Evolutionary conservation across 2,329 filamentous ascomycete genomes (phyloP).

Genomic region (Nothophaeocryptopus gaeumannii): DNA sequence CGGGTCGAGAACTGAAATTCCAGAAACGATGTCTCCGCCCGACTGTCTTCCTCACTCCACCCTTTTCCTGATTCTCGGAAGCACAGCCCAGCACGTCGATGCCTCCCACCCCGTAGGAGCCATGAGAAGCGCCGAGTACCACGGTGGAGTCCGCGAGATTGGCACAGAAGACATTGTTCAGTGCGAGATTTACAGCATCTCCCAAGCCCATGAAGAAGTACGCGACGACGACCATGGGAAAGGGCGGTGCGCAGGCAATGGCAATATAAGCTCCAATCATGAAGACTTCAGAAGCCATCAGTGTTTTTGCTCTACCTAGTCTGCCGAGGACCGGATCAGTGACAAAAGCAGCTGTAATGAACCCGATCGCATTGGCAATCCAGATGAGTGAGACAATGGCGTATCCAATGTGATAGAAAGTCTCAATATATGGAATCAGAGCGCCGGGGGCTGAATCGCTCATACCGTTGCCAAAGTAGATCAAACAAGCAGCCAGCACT

Average conservation of each 20-base stretch:
- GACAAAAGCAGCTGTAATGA: slow-evolving; percentile 68
- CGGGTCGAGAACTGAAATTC: too few relatives aligned
- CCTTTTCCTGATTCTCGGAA: slow-evolving; percentile 57
- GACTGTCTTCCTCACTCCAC: too few relatives aligned
- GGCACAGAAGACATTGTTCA: slow-evolving; percentile 57
- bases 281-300: slow-evolving; percentile 58
- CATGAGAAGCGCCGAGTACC: slow-evolving; percentile 62
- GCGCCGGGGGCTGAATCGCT: slow-evolving; percentile 70
- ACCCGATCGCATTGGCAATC: slow-evolving; percentile 51
- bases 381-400: slow-evolving; percentile 79
- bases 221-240: slow-evolving; percentile 60
- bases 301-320: slow-evolving; percentile 63
- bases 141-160: slow-evolving; percentile 53
- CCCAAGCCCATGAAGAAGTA: slow-evolving; percentile 61
- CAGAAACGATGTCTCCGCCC: too few relatives aligned
- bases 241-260: slow-evolving; percentile 67
- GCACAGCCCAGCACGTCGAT: slow-evolving; percentile 60
- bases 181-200: slow-evolving; percentile 50
- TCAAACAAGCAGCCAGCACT: slow-evolving; percentile 61
- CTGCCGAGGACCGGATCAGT: slow-evolving; percentile 62
- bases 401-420: slow-evolving; percentile 72
- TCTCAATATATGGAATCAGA: slow-evolving; percentile 76
- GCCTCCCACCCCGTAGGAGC: slow-evolving; percentile 54
- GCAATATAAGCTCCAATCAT: slow-evolving; percentile 63
- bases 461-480: slow-evolving; percentile 67